phyloP scores from a whole-genome alignment of 2,329 filamentous ascomycete genomes.

The Phaeosphaeria sp. region DNA sequence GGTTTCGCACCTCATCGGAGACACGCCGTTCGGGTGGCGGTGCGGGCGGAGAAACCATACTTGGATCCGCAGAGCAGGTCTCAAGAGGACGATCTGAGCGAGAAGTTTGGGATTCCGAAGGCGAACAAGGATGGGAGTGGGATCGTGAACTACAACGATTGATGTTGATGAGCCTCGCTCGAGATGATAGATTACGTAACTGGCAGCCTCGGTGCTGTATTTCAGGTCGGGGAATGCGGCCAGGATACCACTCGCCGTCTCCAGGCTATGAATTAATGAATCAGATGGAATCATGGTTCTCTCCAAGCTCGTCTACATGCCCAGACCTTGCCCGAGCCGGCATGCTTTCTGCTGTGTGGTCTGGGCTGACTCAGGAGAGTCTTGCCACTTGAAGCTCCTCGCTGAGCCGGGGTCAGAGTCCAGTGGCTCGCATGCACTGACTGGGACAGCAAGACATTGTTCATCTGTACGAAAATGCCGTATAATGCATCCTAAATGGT shows the following conservation, averaged over 20 bases:
- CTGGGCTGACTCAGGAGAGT: too few species aligned
- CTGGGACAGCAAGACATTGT: too few species aligned
- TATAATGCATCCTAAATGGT: too few species aligned
- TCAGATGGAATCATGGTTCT: neutral
- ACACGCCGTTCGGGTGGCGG: conserved; percentile 60
- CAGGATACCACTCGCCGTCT: too few species aligned
- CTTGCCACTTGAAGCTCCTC: too few species aligned
- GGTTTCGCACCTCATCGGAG: conserved; percentile 64
- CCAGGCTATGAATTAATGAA: neutral
- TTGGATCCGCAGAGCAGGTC: conserved; percentile 55
- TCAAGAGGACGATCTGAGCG: conserved; percentile 61
- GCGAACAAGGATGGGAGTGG: conserved; percentile 64
- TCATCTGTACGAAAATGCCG: too few species aligned
- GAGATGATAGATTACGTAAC: neutral
- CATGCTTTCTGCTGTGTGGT: too few species aligned
- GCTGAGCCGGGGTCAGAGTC: too few species aligned
- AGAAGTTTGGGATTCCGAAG: conserved; percentile 55
- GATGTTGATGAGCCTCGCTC: conserved; percentile 20
- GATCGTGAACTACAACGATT: conserved; percentile 65
- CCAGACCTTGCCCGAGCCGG: too few species aligned
- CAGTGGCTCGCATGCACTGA: too few species aligned
- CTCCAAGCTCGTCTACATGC: too few species aligned
- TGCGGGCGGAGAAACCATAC: conserved; percentile 55
- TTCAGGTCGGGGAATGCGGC: too few species aligned
- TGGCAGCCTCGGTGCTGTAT: neutral